phyloP scores from a whole-genome alignment of 345 rosid genomes.

The Rubroshorea leprosula region DNA sequence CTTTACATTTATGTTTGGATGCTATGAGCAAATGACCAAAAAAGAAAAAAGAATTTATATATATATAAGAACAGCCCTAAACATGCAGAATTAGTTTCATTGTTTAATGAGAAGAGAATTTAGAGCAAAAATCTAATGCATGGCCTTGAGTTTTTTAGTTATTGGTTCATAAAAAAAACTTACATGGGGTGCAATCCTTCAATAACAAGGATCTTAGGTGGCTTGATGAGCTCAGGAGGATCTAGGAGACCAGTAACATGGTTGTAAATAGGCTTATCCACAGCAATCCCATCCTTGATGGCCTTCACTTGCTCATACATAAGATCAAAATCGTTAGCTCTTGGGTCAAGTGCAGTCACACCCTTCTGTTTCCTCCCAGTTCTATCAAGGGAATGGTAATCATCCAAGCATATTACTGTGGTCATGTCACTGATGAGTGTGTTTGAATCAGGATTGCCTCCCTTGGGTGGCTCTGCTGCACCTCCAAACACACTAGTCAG shows the following conservation, averaged over 20 bases:
- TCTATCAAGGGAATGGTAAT: constrained; percentile 85
- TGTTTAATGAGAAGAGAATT: no score
- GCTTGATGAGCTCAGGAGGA: constrained; percentile 84
- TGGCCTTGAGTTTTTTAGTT: background rate
- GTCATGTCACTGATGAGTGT: constrained; percentile 88
- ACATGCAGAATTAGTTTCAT: no score
- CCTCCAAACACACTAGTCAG: constrained; percentile 93
- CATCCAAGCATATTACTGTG: constrained; percentile 89
- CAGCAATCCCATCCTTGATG: constrained; percentile 66
- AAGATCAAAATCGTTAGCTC: constrained; percentile 84
- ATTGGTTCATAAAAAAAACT: no score
- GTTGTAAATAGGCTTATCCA: constrained; percentile 86
- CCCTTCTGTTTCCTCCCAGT: constrained; percentile 87
- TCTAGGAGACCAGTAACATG: constrained; percentile 90
- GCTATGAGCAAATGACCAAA: no score
- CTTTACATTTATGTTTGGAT: no score
- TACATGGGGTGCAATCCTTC: constrained; percentile 99
- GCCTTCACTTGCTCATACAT: constrained; percentile 97
- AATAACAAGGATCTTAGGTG: constrained; percentile 95
- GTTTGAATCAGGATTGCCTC: constrained; percentile 96
- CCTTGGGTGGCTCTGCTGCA: constrained; percentile 86
- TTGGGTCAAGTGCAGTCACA: constrained; percentile 91
- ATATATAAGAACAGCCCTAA: no score
- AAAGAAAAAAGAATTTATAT: no score
- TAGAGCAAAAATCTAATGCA: constrained; percentile 5